A percentile compares a stretch with the other conserved stretches of the same genome.
Evolutionary conservation across 345 rosid species (phyloP).

Genomic region (Lagerstroemia speciosa): DNA sequence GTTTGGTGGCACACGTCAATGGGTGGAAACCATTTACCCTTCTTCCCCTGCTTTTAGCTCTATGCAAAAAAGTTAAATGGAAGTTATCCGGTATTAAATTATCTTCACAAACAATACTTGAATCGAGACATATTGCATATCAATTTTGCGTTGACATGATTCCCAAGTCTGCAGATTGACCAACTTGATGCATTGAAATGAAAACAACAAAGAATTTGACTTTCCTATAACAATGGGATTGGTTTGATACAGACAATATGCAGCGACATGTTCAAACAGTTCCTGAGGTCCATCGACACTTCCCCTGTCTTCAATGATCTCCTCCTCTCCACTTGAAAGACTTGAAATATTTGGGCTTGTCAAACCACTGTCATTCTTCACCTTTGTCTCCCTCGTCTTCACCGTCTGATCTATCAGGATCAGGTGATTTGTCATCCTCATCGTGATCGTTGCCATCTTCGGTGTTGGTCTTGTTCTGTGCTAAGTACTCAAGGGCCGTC

Average conservation of each 20-base stretch:
- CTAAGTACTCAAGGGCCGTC: slow-evolving; percentile 36
- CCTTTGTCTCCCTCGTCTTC: not conserved
- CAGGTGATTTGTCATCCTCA: not conserved
- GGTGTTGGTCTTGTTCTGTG: slow-evolving; percentile 6
- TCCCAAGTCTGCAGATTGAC: not conserved
- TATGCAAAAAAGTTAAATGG: no score
- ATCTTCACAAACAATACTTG: no score
- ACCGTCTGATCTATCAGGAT: not conserved
- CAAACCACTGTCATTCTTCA: not conserved
- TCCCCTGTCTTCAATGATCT: not conserved
- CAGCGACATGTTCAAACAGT: not conserved
- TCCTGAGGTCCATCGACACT: not conserved
- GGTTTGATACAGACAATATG: not conserved
- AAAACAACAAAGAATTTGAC: not conserved
- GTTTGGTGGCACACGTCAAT: no score
- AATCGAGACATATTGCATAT: not conserved
- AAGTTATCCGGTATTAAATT: no score
- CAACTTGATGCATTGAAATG: not conserved
- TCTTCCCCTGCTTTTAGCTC: no score
- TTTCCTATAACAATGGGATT: not conserved
- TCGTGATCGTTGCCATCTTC: not conserved
- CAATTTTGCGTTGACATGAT: not conserved
- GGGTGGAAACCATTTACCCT: no score
- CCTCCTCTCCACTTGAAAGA: not conserved
- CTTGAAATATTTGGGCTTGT: not conserved